A percentile compares a stretch with the other conserved stretches of the same genome.
These are phyloP conservation scores for Mycena galopus DNA, from an alignment of 768 basidiomycete species.

Conservation along the genomic window DNA sequence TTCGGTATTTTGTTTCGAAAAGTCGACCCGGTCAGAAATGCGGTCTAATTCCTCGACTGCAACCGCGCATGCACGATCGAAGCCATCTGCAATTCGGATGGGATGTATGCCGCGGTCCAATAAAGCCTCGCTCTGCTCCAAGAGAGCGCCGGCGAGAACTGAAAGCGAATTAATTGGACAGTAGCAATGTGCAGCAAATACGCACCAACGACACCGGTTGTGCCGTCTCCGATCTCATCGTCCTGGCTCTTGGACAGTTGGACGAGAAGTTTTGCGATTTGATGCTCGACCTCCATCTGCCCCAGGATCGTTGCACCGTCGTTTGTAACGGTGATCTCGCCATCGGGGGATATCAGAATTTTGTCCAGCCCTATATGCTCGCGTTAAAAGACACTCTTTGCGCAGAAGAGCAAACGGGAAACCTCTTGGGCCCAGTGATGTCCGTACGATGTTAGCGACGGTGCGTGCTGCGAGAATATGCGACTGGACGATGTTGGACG, in stretches of 20 bases:
- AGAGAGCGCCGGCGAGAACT: constrained; percentile 98
- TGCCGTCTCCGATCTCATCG: constrained; percentile 99
- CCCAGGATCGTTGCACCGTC: constrained; percentile 98
- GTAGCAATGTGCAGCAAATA: constrained; percentile 35
- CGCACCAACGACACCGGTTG: constrained; percentile 98
- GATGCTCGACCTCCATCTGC: constrained; percentile 99
- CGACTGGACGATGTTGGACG: constrained; percentile 61
- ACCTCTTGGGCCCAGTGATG: constrained; percentile 96
- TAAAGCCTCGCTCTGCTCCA: constrained; percentile 95
- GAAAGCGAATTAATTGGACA: constrained; percentile 3
- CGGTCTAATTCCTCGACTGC: constrained; percentile 92
- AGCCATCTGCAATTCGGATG: constrained; percentile 98
- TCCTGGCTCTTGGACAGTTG: constrained; percentile 98
- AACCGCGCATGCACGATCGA: constrained; percentile 92
- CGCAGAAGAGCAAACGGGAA: constrained; percentile 31
- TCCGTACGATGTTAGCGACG: constrained; percentile 94
- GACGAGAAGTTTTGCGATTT: constrained; percentile 97
- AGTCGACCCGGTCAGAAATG: constrained; percentile 92
- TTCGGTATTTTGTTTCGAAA: constrained; percentile 82
- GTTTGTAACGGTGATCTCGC: constrained; percentile 99
- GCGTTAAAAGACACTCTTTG: constrained; percentile 22
- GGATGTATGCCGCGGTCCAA: constrained; percentile 99
- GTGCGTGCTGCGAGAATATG: constrained; percentile 97
- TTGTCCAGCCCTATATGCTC: constrained; percentile 84
- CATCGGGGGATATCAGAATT: constrained; percentile 95